Percentiles rank a stretch among this genome's conserved stretches.
These are phyloP conservation scores for Oenanthe javanica DNA, from an alignment of 140 eudicot genomes.

Conservation along the genomic window DNA sequence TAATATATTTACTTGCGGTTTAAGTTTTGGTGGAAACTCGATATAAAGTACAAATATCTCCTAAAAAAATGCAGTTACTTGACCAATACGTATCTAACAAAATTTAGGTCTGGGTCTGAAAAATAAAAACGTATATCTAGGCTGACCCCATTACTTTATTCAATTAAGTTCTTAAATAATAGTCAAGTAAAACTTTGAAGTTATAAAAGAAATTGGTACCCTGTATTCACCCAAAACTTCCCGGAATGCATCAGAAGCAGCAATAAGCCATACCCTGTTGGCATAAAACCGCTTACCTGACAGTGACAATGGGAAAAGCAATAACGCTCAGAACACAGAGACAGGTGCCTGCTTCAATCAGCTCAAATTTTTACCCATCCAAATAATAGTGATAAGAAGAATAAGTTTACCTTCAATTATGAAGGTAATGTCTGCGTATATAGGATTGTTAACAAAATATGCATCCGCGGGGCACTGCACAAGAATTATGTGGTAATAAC, in stretches of 20 bases:
- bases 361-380: neutral
- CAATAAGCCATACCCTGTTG: constrained; percentile 73
- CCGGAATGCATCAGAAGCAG: constrained; percentile 92
- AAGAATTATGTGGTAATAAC: neutral
- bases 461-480: constrained; percentile 78
- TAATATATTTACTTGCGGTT: neutral
- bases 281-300: constrained; percentile 89
- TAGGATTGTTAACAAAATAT: constrained; percentile 72
- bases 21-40: neutral
- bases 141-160: neutral
- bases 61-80: no score
- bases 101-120: neutral
- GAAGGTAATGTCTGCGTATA: constrained; percentile 80
- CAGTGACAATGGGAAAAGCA: constrained; percentile 21
- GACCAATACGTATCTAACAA: no score
- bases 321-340: neutral
- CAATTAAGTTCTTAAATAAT: neutral
- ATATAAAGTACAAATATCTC: no score
- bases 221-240: constrained; percentile 80
- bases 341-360: neutral
- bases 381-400: no score
- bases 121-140: neutral
- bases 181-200: neutral
- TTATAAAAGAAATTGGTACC: constrained; percentile 25
- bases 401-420: constrained; percentile 62